A percentile compares a stretch with the other conserved stretches of the same genome.
These are phyloP conservation scores for Allantophomopsis lycopodina DNA, from an alignment of 2,329 filamentous ascomycete genomes.

Conservation along the genomic window DNA sequence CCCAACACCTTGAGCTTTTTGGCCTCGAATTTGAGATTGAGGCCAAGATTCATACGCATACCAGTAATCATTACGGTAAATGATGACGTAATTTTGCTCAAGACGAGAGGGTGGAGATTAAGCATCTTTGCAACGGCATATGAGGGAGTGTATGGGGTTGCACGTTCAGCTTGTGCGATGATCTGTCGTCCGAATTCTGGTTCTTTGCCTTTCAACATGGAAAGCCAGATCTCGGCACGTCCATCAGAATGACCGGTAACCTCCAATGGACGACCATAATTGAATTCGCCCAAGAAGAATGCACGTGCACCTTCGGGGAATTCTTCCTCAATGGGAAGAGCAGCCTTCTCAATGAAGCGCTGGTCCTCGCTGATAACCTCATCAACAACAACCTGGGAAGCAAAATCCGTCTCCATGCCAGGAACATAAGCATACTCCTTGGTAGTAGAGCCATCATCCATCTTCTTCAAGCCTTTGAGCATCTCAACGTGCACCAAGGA, in stretches of 20 bases:
- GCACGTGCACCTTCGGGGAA: conserved; percentile 72
- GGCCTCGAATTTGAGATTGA: conserved; percentile 94
- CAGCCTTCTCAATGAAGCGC: conserved; percentile 80
- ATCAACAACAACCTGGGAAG: conserved; percentile 83
- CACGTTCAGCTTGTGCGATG: conserved; percentile 54
- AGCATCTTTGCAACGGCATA: conserved; percentile 79
- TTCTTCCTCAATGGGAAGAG: conserved; percentile 82
- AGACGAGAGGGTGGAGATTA: conserved; percentile 67
- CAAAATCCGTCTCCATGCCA: conserved; percentile 78
- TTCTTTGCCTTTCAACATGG: conserved; percentile 57
- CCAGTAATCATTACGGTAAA: conserved; percentile 77
- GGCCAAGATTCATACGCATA: conserved; percentile 73
- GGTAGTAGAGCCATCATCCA: conserved; percentile 75
- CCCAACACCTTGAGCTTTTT: conserved; percentile 93
- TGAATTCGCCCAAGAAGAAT: conserved; percentile 90
- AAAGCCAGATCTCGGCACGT: conserved; percentile 70
- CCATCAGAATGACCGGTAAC: conserved; percentile 61
- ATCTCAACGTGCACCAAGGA: conserved; percentile 86
- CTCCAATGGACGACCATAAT: conserved; percentile 82
- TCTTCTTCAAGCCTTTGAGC: conserved; percentile 82
- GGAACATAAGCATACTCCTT: conserved; percentile 86
- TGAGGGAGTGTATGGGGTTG: conserved; percentile 70
- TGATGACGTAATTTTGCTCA: conserved; percentile 93
- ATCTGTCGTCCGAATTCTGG: conserved; percentile 68
- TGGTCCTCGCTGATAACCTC: conserved; percentile 82